Percentiles rank a stretch among this genome's conserved stretches.
Conservation (phyloP, 225 moss, liverwort and hornwort genomes). For the Polytrichum commune region DNA sequence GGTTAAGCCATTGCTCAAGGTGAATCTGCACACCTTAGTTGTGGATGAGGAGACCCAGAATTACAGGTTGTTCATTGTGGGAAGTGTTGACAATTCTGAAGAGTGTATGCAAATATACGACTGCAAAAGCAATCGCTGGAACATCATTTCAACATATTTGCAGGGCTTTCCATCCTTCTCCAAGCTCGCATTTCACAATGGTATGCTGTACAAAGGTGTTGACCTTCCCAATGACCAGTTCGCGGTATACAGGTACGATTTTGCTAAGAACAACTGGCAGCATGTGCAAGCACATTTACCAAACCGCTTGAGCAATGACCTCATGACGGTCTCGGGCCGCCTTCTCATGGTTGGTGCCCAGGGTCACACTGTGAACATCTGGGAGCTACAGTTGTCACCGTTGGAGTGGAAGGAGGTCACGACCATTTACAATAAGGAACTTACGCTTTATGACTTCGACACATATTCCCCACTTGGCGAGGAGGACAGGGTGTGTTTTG, state of each 20-base stretch:
- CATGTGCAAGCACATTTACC: neutral
- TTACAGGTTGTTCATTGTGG: neutral
- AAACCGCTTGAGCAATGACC: neutral
- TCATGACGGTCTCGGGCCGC: neutral
- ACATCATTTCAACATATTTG: neutral
- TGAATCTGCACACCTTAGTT: neutral
- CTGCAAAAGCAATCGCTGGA: neutral
- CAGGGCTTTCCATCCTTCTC: neutral
- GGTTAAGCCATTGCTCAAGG: neutral
- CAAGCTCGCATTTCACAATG: neutral
- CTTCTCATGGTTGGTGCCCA: conserved; percentile 1
- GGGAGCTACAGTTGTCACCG: conserved; percentile 1
- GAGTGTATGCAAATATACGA: neutral
- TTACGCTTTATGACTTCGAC: neutral
- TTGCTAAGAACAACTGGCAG: neutral
- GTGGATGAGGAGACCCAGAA: neutral
- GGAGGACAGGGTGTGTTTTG: neutral
- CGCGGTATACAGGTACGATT: neutral
- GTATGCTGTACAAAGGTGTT: neutral
- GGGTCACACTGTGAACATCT: neutral
- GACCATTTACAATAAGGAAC: neutral
- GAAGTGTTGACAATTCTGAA: neutral
- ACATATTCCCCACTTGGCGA: neutral
- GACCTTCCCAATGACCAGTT: neutral
- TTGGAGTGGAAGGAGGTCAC: conserved; percentile 1